A percentile compares a stretch with the other conserved stretches of the same genome.
These are phyloP conservation scores for Colletotrichum ledebouriae DNA, from an alignment of 2,329 filamentous ascomycete species.

Conservation along the genomic window DNA sequence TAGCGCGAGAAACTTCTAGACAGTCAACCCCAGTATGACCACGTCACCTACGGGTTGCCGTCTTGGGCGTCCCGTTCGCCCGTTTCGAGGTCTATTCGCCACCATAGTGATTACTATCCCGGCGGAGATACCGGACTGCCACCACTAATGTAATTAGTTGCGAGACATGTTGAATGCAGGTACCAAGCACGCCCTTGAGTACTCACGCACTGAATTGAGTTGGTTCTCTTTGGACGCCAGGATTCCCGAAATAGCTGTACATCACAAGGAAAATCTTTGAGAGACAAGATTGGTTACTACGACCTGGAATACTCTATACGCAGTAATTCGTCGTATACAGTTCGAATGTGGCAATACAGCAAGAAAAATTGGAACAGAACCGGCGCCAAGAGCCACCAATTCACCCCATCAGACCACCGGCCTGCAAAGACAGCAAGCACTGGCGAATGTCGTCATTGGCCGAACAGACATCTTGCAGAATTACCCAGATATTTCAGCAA, in stretches of 20 bases:
- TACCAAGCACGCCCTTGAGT: slow-evolving; percentile 20
- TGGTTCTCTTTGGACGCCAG: background rate
- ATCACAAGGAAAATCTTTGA: no score
- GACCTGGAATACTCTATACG: background rate
- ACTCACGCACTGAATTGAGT: background rate
- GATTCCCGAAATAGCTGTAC: slow-evolving; percentile 28
- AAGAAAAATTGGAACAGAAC: background rate
- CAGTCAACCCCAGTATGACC: slow-evolving; percentile 11
- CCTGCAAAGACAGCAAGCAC: background rate
- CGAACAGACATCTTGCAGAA: background rate
- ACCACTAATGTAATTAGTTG: background rate
- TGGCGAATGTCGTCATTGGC: slow-evolving; percentile 20
- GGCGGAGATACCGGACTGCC: background rate
- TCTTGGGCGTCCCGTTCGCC: slow-evolving; percentile 28
- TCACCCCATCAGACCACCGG: slow-evolving; percentile 6
- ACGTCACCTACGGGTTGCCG: slow-evolving; percentile 35
- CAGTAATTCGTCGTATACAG: slow-evolving; percentile 13
- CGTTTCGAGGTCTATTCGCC: slow-evolving; percentile 22
- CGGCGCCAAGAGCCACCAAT: background rate
- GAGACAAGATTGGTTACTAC: background rate
- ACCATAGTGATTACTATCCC: slow-evolving; percentile 20
- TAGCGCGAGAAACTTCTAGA: slow-evolving; percentile 21
- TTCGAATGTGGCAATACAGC: slow-evolving; percentile 15
- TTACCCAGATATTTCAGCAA: no score
- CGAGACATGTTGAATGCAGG: slow-evolving; percentile 30